Evolutionary conservation across 805 yeast species (phyloP).

Genomic region (Candida endomychidarum): DNA sequence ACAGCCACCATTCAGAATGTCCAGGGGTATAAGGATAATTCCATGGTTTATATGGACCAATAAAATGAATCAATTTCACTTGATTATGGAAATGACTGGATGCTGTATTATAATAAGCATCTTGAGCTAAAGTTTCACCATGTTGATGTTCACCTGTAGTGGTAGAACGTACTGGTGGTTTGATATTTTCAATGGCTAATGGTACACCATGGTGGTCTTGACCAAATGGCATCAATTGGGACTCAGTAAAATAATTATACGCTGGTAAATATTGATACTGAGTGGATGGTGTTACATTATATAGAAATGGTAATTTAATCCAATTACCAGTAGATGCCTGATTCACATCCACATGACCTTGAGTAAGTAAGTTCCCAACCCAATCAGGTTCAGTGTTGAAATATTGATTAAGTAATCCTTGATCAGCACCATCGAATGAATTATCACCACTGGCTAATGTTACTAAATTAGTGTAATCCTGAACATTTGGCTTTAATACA

Average conservation of each 20-base stretch:
- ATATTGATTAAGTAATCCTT: conserved; percentile 80
- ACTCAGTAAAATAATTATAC: conserved; percentile 46
- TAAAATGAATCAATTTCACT: conserved; percentile 62
- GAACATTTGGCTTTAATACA: conserved; percentile 51
- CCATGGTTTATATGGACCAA: conserved; percentile 67
- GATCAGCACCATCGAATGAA: conserved; percentile 88
- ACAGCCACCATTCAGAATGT: conserved; percentile 39
- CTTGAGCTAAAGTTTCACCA: conserved; percentile 5
- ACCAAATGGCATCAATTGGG: conserved; percentile 11
- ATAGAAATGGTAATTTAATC: conserved; percentile 74
- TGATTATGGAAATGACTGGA: conserved; percentile 19
- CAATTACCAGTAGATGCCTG: conserved; percentile 41
- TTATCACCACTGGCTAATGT: conserved; percentile 21
- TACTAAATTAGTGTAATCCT: conserved; percentile 43
- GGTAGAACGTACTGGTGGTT: conserved; percentile 7
- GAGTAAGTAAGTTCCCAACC: conserved; percentile 23
- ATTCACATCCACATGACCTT: background rate
- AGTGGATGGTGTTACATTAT: conserved; percentile 72
- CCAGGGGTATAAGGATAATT: conserved; percentile 20
- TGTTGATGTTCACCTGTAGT: background rate
- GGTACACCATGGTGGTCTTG: too few relatives aligned
- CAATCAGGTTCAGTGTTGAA: conserved; percentile 50
- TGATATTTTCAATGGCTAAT: background rate
- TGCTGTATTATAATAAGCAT: conserved; percentile 23
- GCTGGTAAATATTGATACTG: conserved; percentile 77